Conservation (phyloP, 371 early-diverging fungal species). For the Mucor racemosus region DNA sequence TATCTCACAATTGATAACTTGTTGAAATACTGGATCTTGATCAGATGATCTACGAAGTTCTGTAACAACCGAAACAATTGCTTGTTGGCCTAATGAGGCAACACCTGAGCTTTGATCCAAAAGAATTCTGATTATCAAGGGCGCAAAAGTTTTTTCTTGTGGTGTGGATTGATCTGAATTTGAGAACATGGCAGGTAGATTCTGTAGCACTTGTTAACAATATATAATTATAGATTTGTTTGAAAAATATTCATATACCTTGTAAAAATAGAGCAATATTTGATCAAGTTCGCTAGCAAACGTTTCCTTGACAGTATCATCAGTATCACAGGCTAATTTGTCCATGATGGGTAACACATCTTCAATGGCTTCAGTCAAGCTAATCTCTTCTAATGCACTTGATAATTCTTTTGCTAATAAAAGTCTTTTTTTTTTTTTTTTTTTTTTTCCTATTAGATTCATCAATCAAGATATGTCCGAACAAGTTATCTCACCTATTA, state of each 20-base stretch:
- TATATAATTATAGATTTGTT: neutral
- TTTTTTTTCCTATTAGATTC: neutral
- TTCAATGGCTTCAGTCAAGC: conserved; percentile 49
- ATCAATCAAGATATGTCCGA: neutral
- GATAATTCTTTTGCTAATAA: conserved; percentile 31
- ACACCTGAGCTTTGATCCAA: conserved; percentile 53
- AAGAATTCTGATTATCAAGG: conserved; percentile 45
- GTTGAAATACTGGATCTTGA: conserved; percentile 27
- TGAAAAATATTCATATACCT: conserved; percentile 28
- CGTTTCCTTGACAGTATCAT: conserved; percentile 61
- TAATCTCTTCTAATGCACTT: conserved; percentile 45
- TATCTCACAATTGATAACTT: conserved; percentile 58
- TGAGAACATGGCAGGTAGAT: conserved; percentile 23
- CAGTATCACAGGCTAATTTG: conserved; percentile 48
- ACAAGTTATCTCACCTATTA: conserved; percentile 43
- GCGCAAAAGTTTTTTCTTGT: conserved; percentile 41
- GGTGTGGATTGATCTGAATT: conserved; percentile 9
- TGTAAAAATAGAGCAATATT: conserved; percentile 56
- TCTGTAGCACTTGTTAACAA: neutral
- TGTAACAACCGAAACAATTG: conserved; percentile 50
- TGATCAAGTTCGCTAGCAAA: conserved; percentile 58
- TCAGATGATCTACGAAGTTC: conserved; percentile 40
- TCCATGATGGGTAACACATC: conserved; percentile 54
- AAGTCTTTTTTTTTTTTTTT: conserved; percentile 18
- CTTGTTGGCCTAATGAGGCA: conserved; percentile 50